Conservation (phyloP, 495 filamentous ascomycete genomes). For the Cladorrhinum samala region DNA sequence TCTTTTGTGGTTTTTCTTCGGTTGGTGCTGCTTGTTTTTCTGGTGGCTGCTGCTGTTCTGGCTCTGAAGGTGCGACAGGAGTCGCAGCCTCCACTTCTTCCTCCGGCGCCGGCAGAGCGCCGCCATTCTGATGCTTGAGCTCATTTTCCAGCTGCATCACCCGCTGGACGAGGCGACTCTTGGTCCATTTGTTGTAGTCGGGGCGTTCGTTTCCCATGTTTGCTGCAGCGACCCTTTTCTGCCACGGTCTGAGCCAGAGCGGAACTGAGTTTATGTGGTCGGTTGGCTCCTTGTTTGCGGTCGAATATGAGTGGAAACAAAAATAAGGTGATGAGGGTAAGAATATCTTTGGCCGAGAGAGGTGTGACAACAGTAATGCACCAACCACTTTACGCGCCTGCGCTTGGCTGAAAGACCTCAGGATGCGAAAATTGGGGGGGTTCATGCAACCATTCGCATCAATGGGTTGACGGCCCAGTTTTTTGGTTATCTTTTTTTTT, state of each 20-base stretch:
- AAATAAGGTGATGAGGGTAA: neutral
- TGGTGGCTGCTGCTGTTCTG: slow-evolving; percentile 2
- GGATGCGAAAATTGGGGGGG: neutral
- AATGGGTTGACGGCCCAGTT: neutral
- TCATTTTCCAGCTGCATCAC: slow-evolving; percentile 60
- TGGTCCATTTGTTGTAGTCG: slow-evolving; percentile 52
- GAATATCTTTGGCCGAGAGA: neutral
- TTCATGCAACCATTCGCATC: slow-evolving; percentile 9
- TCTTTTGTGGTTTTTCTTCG: slow-evolving; percentile 3
- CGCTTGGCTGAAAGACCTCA: slow-evolving; percentile 4
- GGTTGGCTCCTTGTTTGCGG: slow-evolving; percentile 23
- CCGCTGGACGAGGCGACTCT: slow-evolving; percentile 56
- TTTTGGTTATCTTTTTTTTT: neutral
- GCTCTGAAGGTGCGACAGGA: slow-evolving; percentile 7
- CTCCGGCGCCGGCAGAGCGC: slow-evolving; percentile 3
- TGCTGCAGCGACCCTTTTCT: neutral
- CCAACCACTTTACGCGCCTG: neutral
- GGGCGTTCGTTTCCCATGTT: neutral
- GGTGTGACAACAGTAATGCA: neutral
- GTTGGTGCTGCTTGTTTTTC: slow-evolving; percentile 28
- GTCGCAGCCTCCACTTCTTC: slow-evolving; percentile 5
- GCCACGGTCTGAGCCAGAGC: neutral
- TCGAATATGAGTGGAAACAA: neutral
- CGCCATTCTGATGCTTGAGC: slow-evolving; percentile 26
- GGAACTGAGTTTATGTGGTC: no score